Base-by-base conservation (phyloP, 2,329 filamentous ascomycete genomes). In the Bimuria novae-zelandiae region DNA sequence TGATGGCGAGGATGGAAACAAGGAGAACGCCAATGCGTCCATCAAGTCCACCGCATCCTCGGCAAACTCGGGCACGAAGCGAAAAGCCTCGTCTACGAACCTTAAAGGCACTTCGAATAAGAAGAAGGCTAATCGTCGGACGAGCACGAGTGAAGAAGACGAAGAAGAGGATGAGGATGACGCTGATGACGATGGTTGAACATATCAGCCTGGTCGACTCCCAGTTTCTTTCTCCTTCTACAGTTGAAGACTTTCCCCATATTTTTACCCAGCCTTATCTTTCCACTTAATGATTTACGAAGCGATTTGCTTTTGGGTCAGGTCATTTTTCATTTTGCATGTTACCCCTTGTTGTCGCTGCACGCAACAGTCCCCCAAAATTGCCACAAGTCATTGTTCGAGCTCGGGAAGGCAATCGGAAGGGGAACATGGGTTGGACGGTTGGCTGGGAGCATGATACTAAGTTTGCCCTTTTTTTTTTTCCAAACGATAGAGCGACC, bases 91-190 rank as follows among this genome's bases (percentile, higher is more conserved):
- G 3, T 48, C 61, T 14, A 61, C 64, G 32, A 61, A 67, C 32
- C 59, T 71, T 17, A 72, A 71, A 52, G 69, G 64, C 2, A 65
- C 70, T 7, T 63, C 62, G 3, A 63, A 55, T 54, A 84, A 84
- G 71, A 84, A 82, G 67, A 72, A 82, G 71, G 72, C 73, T 25
- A 68, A 64, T 14, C 65, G 66, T 43, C 68, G 76, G 53, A 65
- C 73, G 19, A 80, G 76, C 56, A 76, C 76, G 17, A 81, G 77
- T 55, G 81, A 80, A 49, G 80, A 80, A 43, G 80, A 83, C 52
- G 78, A 79, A 49, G 78, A 79, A 49, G 71, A 75, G 23, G 80
- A 82, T 23, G 74, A 63, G 12, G 80, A 80, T 30, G 81, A 81
- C 59, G 80, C 79, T 48, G 80, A 82, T 55, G 80, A 78, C 42